A percentile compares a stretch with the other conserved stretches of the same genome.
phyloP scores from a whole-genome alignment of 2,329 filamentous ascomycete genomes.

The Rhynchosporium agropyri region DNA sequence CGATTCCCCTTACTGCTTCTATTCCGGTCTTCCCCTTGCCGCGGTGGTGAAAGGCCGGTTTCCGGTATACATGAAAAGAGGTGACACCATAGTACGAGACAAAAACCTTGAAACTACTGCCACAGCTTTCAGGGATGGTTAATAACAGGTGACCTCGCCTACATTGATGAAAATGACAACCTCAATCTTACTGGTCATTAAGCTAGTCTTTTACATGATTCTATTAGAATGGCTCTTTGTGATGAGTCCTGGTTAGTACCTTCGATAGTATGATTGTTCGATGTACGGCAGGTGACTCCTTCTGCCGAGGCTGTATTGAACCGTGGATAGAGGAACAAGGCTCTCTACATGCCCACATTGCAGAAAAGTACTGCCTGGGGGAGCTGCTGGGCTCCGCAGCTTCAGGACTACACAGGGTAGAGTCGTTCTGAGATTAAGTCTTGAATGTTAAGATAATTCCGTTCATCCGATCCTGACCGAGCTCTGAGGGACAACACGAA shows the following conservation, averaged over 20 bases:
- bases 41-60: no score
- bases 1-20: no score
- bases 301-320: constrained; percentile 8
- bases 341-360: constrained; percentile 8
- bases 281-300: constrained; percentile 4
- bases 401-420: neutral
- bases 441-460: constrained; percentile 7
- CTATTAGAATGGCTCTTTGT: neutral
- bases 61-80: no score
- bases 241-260: neutral
- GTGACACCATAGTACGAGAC: no score
- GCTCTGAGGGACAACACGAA: constrained; percentile 2
- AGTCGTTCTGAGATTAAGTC: constrained; percentile 8
- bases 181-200: no score
- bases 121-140: no score
- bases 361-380: constrained; percentile 3
- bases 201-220: no score
- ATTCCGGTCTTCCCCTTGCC: no score
- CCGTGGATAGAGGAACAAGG: constrained; percentile 7
- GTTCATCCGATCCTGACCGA: neutral
- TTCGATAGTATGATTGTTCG: neutral
- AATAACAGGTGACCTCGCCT: no score
- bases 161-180: no score
- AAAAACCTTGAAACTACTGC: no score
- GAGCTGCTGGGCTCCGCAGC: constrained; percentile 1